phyloP scores from a whole-genome alignment of 1,284 basidiomycete species.

The Ceratobasidium sp. region DNA sequence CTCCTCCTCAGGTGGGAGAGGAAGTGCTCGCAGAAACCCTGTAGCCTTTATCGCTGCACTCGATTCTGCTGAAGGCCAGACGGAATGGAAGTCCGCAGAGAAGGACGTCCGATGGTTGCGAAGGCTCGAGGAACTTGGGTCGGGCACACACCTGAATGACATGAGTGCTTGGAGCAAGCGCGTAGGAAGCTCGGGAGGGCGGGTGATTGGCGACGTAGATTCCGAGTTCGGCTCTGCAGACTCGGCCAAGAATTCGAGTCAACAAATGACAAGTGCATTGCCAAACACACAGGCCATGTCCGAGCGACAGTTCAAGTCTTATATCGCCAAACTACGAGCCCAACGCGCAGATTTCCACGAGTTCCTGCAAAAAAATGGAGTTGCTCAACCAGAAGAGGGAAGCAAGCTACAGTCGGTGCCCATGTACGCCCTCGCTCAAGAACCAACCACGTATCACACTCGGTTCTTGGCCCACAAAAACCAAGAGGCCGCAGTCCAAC shows the following conservation, averaged over 20 bases:
- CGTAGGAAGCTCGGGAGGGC: slow-evolving; percentile 47
- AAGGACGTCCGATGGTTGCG: slow-evolving; percentile 66
- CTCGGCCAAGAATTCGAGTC: slow-evolving; percentile 4
- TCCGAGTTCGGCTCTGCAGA: slow-evolving; percentile 54
- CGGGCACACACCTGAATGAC: slow-evolving; percentile 49
- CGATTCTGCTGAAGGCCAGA: slow-evolving; percentile 73
- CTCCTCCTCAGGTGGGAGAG: slow-evolving; percentile 24
- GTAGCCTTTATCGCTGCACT: slow-evolving; percentile 65
- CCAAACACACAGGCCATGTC: slow-evolving; percentile 51
- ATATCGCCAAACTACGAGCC: slow-evolving; percentile 62
- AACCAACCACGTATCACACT: not conserved
- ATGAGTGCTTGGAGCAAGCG: slow-evolving; percentile 51
- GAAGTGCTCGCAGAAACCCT: slow-evolving; percentile 59
- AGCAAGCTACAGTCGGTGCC: slow-evolving; percentile 36
- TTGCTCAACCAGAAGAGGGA: slow-evolving; percentile 47
- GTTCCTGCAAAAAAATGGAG: slow-evolving; percentile 49
- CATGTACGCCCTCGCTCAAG: slow-evolving; percentile 33
- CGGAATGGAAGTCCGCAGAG: slow-evolving; percentile 73
- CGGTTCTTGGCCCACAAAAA: slow-evolving; percentile 23
- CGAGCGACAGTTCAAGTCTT: slow-evolving; percentile 60
- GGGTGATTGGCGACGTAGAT: slow-evolving; percentile 54
- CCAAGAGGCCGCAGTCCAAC: slow-evolving; percentile 24
- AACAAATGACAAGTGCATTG: slow-evolving; percentile 38
- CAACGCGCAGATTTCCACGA: slow-evolving; percentile 63
- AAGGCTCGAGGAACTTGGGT: slow-evolving; percentile 68